Conservation (phyloP, 331 rosid genomes). For the Quercus phellos region DNA sequence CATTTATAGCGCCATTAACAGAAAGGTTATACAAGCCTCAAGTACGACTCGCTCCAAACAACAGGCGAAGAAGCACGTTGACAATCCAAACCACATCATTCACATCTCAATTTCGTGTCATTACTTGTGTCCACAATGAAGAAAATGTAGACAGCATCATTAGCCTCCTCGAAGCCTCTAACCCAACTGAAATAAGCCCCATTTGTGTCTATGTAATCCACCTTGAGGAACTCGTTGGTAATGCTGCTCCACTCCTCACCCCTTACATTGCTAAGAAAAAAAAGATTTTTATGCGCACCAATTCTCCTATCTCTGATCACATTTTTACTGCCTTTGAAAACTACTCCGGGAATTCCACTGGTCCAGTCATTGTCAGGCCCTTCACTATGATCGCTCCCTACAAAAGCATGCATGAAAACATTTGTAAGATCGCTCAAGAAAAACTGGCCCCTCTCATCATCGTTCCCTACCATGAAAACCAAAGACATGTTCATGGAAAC, state of each 20-base stretch:
- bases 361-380: constrained; percentile 21
- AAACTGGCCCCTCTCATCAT: neutral
- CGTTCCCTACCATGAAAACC: neutral
- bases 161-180: constrained; percentile 35
- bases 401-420: constrained; percentile 1
- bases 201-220: constrained; percentile 35
- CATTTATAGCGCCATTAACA: constrained; percentile 22
- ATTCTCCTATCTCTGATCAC: constrained; percentile 21
- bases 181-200: constrained; percentile 31
- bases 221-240: constrained; percentile 44
- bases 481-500: neutral
- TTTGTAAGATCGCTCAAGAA: neutral
- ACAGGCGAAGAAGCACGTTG: neutral
- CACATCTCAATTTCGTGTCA: constrained; percentile 30
- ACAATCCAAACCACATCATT: constrained; percentile 28
- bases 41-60: neutral
- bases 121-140: constrained; percentile 44
- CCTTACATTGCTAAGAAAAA: constrained; percentile 12
- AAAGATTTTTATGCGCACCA: neutral
- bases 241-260: constrained; percentile 33
- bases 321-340: constrained; percentile 48
- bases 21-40: constrained; percentile 21
- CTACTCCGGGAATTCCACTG: constrained; percentile 31
- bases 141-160: constrained; percentile 37
- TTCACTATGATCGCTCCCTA: constrained; percentile 28